Base-by-base conservation (phyloP, 352 stramenopile genomes). In the Globisporangium cylindrosporum region DNA sequence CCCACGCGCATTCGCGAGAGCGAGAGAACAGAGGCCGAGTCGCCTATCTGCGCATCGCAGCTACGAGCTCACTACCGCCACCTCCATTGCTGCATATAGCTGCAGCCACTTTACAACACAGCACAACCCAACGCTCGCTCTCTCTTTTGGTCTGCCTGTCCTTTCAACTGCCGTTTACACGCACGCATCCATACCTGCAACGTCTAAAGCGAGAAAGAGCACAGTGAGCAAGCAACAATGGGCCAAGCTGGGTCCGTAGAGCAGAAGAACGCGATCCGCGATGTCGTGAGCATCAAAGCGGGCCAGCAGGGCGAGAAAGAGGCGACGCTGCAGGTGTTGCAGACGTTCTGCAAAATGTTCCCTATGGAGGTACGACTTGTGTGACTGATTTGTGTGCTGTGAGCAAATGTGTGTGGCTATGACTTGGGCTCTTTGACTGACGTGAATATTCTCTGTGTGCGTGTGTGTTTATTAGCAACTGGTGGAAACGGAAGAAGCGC, bases 341-440 rank as follows among this genome's bases (percentile, higher is more conserved):
- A 79, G 62, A 84, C 85, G 24, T 95, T 95, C 65, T 92, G 84
- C 69, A 68, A 76, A 20, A 79, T 91, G 68, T 95, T 95, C 59
- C 86, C 88, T 20, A 59, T 88, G 34, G 82, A 92, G 71, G 82
- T 90, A 54, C 54, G 66, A 55, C 15, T 29, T 22, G 15, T 51
- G 18, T 51, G 38, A 7, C 14, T 22, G 18, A 6, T 51, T 6
- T 60, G 54, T 48, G 32, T 29, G 29, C 25, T 22, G 18, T 3
- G 5, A 34, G 14, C 12, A 18, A 3, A 29, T 58, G 43, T 15
- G 24, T 25, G 29, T 59, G 43, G 22, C 18, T 14, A 14, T 12
- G 14, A 46, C 14, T 62, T 14, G 29, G 6, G 29, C 15, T 10
- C 24, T 14, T 48, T 61, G 1, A 18, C 20, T 59, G 25, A 55